phyloP scores from a whole-genome alignment of 331 rosid species.

The Quercus lobata region DNA sequence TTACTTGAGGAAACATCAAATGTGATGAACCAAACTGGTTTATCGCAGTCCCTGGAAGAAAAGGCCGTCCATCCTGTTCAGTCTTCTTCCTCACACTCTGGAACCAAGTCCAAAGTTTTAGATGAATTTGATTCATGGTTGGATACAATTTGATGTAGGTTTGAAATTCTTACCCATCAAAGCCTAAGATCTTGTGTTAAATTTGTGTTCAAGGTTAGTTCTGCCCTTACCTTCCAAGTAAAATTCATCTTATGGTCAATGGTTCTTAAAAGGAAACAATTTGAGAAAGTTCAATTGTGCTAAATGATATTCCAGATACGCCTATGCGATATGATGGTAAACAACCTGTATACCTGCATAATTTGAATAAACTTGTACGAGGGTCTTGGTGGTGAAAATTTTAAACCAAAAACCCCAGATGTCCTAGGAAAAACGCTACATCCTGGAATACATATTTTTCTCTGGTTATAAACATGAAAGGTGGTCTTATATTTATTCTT shows the following conservation, averaged over 20 bases:
- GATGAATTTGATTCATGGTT: constrained; percentile 83
- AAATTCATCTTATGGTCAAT: not conserved
- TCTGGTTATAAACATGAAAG: not conserved
- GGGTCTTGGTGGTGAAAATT: not conserved
- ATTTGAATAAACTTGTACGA: not conserved
- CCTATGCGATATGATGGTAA: not conserved
- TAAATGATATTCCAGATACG: not conserved
- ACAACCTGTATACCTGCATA: not conserved
- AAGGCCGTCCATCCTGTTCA: constrained; percentile 13
- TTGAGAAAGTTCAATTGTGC: not conserved
- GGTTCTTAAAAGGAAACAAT: not conserved
- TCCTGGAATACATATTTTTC: not conserved
- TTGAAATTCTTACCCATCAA: constrained; percentile 10
- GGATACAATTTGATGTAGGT: constrained; percentile 49
- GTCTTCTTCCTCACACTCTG: constrained; percentile 36
- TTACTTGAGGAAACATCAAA: constrained; percentile 60
- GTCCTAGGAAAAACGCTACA: not conserved
- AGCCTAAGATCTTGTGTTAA: constrained; percentile 1
- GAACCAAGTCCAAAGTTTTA: constrained; percentile 30
- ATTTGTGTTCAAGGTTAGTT: not conserved
- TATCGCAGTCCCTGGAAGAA: constrained; percentile 25
- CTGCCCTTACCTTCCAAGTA: not conserved
- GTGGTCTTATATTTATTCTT: not conserved
- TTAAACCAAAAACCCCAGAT: not conserved
- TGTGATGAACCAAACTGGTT: not conserved